Evolutionary conservation across 345 rosid species (phyloP), one percentile per base, ranked within the genome.

Genomic region (Ceriops zippeliana): DNA sequence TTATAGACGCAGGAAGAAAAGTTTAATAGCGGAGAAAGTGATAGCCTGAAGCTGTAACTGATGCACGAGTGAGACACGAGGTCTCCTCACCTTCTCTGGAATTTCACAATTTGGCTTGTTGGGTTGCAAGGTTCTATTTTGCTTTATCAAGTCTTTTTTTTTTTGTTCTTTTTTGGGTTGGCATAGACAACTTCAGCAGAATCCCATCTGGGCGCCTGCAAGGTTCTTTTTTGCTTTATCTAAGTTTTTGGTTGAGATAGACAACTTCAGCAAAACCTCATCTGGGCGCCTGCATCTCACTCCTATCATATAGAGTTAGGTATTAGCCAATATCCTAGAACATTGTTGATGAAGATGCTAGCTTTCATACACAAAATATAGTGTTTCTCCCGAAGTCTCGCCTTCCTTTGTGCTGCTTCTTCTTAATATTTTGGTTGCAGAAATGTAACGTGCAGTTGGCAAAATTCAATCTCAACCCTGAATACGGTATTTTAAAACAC

Each of bases 231-330:
- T 2, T 6, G 20, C 9, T 28, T 28, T 28, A 28, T 28, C 30
- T 24, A 28, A 28, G 30, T 28, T 54, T 54, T 7, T 7, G 10
- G 38, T 72, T 63, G 52, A 61, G 71, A 53, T 62, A 54, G 59
- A 62, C 68, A 56, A 46, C 31, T 57, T 61, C 68, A 68, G 62
- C 51, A 13, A 51, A 59, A 65, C 60, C 28, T 27, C 68, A 27
- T 24, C 68, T 51, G 74, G 47, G 63, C 69, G 70, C 71, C 78
- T 70, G 71, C 67, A 61, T 61, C 74, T 42, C 59, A 67, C 67
- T 65, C 67, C 19, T 65, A 53, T 63, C 73, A 74, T 79, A 72
- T 71, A 83, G 76, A 75, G 65, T 56, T 64, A 75, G 80, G 80
- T 69, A 71, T 73, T 60, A 72, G 70, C 62, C 67, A 68, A 75